These are phyloP conservation scores for Ordospora pajunii DNA, from an alignment of 371 early-diverging fungal species.

Conservation along the genomic window DNA sequence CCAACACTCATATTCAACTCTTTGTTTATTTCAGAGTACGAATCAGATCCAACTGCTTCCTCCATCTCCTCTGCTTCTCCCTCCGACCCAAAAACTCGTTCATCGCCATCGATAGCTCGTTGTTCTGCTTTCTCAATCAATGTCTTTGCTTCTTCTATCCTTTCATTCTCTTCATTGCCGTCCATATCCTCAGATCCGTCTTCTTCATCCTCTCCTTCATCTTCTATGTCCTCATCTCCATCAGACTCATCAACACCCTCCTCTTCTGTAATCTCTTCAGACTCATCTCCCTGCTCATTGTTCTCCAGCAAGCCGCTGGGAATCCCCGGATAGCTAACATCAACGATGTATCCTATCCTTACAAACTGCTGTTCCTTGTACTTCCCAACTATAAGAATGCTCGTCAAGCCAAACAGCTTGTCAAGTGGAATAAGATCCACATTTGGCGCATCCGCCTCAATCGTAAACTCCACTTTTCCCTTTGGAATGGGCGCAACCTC, in stretches of 20 bases:
- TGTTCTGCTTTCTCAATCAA: constrained; percentile 27
- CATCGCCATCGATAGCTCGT: not conserved
- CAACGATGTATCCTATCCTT: constrained; percentile 57
- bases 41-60: constrained; percentile 21
- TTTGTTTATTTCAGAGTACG: constrained; percentile 9
- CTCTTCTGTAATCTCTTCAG: constrained; percentile 25
- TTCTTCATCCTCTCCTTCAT: constrained; percentile 61
- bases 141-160: not conserved
- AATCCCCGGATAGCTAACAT: constrained; percentile 58
- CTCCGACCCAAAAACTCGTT: not conserved
- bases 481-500: constrained; percentile 51
- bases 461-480: constrained; percentile 52
- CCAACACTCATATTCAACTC: constrained; percentile 24
- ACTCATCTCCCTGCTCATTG: constrained; percentile 1
- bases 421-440: constrained; percentile 43
- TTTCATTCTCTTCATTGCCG: constrained; percentile 48
- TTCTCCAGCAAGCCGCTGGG: constrained; percentile 21
- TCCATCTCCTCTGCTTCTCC: constrained; percentile 14
- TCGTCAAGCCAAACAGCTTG: constrained; percentile 53
- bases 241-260: constrained; percentile 20
- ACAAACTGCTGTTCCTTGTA: constrained; percentile 48
- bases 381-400: constrained; percentile 46
- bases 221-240: constrained; percentile 34
- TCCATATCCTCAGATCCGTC: constrained; percentile 64
- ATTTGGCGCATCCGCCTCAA: constrained; percentile 48